Conservation (phyloP, 176 grass and related monocot species). For the Metroxylon sagu region DNA sequence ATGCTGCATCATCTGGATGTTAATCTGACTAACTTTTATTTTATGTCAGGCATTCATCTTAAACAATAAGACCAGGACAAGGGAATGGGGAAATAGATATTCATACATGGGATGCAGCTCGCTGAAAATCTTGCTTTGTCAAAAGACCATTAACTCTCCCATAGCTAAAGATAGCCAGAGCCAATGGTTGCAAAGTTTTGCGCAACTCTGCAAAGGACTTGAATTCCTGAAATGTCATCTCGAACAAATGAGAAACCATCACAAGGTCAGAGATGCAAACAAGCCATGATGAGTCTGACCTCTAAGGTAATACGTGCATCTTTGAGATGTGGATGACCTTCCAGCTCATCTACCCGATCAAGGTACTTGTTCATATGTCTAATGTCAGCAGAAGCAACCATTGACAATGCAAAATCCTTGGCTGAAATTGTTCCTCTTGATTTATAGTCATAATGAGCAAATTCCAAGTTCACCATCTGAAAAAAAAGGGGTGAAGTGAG, state of each 20-base stretch:
- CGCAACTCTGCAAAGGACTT: slow-evolving; percentile 84
- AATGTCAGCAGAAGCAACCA: slow-evolving; percentile 90
- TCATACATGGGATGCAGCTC: slow-evolving; percentile 70
- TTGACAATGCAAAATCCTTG: slow-evolving; percentile 85
- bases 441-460: slow-evolving; percentile 84
- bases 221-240: slow-evolving; percentile 52
- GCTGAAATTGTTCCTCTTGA: slow-evolving; percentile 59
- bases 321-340: slow-evolving; percentile 39
- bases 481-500: slow-evolving; percentile 1
- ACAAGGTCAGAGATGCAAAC: too few species aligned
- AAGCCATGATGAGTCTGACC: slow-evolving; percentile 19
- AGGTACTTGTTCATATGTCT: slow-evolving; percentile 71
- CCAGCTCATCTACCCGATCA: slow-evolving; percentile 54
- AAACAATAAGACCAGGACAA: too few species aligned
- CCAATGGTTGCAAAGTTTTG: slow-evolving; percentile 50
- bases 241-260: background rate
- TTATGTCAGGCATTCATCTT: too few species aligned
- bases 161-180: slow-evolving; percentile 68
- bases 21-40: too few species aligned
- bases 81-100: background rate
- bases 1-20: too few species aligned
- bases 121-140: slow-evolving; percentile 77
- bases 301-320: slow-evolving; percentile 65
- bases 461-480: slow-evolving; percentile 84
- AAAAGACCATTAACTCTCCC: slow-evolving; percentile 73